A percentile compares a stretch with the other conserved stretches of the same genome.
phyloP scores from a whole-genome alignment of 352 stramenopile species.

The Saprolegnia parasitica region DNA sequence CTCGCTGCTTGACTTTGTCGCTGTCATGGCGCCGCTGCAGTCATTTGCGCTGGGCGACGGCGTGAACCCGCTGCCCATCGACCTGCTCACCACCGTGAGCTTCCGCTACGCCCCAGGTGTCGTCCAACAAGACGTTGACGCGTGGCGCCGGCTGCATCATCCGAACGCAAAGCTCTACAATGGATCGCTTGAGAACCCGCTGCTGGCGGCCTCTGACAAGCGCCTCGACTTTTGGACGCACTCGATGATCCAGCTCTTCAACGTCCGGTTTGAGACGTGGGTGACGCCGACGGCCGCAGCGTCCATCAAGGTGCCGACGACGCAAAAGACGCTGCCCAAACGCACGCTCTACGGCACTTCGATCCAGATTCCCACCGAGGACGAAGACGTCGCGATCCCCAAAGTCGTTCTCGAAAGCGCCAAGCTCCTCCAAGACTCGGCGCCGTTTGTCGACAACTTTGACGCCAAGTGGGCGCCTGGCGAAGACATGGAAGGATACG shows the following conservation, averaged over 20 bases:
- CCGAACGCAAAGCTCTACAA: constrained; percentile 12
- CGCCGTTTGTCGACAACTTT: constrained; percentile 23
- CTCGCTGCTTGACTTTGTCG: constrained; percentile 22
- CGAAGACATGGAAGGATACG: constrained; percentile 27
- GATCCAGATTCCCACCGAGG: constrained; percentile 17
- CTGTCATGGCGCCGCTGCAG: constrained; percentile 15
- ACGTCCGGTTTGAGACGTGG: not conserved
- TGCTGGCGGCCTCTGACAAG: not conserved
- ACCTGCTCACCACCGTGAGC: constrained; percentile 7
- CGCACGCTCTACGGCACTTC: not conserved
- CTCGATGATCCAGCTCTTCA: constrained; percentile 12
- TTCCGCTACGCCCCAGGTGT: not conserved
- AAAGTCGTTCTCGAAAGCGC: not conserved
- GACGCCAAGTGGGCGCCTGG: constrained; percentile 8
- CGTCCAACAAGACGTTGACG: not conserved
- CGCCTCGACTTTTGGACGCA: constrained; percentile 21
- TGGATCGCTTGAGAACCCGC: not conserved
- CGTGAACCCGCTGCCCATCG: not conserved
- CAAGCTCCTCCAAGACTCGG: constrained; percentile 5
- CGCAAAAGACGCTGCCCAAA: constrained; percentile 9
- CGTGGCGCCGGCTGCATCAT: not conserved
- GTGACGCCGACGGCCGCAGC: not conserved
- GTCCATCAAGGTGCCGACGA: constrained; percentile 1
- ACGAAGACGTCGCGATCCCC: constrained; percentile 19
- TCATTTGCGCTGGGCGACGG: not conserved